Base-by-base conservation (phyloP, 2,329 filamentous ascomycete species). In the Sarocladiaceae sp. region DNA sequence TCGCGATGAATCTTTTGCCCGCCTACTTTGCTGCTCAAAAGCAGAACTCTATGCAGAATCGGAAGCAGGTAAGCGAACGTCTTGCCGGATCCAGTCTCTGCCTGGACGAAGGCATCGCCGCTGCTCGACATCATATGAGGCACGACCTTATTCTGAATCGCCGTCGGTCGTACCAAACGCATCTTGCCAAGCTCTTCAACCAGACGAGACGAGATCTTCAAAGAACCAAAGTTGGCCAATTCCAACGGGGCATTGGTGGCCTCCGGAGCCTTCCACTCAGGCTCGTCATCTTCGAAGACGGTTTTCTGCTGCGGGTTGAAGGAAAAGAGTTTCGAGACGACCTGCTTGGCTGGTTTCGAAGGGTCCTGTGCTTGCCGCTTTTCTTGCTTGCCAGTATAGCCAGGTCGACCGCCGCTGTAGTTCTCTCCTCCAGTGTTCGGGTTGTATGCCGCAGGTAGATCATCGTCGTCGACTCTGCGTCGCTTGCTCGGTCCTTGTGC, bases 51-150 rank as follows among this genome's bases (percentile, higher is more conserved):
- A 65, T 99, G 90, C 20, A 99, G 84, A 44, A 99, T 87, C 1
- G 94, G 94, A 6, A 99, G 73, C 4, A 99, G 78, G 66, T 99
- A 99, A n/a, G 94, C 90, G 55, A 99, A 73, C 0, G 94, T 99
- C 73, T 99, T 99, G 71, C 94, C 94, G 0, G 94, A 99, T 59
- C 94, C 94, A 0, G 94, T 99, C 71, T 99, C 88, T 2, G 94
- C 95, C 67, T 97, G 94, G 29, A 99, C 87, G 62, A 99, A 99
- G 2, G 92, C 92, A 73, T 99, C 94, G 42, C 82, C 85, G 60
- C 96, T 88, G 51, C 87, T 86, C 37, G 84, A 84, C 40, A 96
- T 71, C 55, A 99, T 72, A 60, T 94, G 86, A 37, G 88, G 79
- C 35, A 99, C 86, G 1, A 93, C 87, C 56, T 89, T 90, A 61